Percentiles rank a stretch among this genome's conserved stretches.
Conservation (phyloP, 2,329 filamentous ascomycete species). For the Xylaria sp. region DNA sequence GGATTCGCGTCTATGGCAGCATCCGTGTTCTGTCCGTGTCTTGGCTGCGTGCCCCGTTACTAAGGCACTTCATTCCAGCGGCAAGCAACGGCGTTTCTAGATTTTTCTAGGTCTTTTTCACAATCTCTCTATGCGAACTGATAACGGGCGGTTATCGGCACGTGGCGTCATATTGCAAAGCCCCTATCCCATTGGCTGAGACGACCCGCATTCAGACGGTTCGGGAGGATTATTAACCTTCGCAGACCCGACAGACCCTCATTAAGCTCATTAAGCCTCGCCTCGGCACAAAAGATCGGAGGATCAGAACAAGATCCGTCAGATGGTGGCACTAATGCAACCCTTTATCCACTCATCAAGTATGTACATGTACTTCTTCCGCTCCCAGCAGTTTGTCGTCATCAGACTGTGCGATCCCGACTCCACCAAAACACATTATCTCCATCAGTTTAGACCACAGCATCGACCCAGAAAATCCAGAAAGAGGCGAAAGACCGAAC, state of each 20-base stretch:
- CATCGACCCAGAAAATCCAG: constrained; percentile 15
- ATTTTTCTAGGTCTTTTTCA: not conserved
- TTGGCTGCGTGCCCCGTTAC: not conserved
- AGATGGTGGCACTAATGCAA: not conserved
- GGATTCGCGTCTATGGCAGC: constrained; percentile 28
- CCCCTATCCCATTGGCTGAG: not conserved
- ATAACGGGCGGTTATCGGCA: constrained; percentile 1
- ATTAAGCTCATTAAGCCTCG: not conserved
- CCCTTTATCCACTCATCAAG: constrained; percentile 7
- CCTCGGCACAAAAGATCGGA: constrained; percentile 18
- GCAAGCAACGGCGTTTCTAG: constrained; percentile 4
- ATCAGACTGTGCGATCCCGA: constrained; percentile 10
- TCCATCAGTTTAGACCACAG: constrained; percentile 1
- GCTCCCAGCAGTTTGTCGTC: constrained; percentile 21
- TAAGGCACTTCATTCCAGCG: not conserved
- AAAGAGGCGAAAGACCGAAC: constrained; percentile 29
- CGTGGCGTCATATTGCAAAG: not conserved
- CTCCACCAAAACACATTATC: constrained; percentile 5
- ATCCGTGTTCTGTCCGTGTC: constrained; percentile 6
- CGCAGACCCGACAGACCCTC: not conserved
- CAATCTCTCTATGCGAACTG: constrained; percentile 1
- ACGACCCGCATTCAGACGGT: not conserved
- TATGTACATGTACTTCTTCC: constrained; percentile 7
- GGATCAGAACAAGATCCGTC: constrained; percentile 4
- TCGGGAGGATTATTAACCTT: constrained; percentile 22